Evolutionary conservation across 2,329 filamentous ascomycete species (phyloP), one percentile per base, ranked within the genome.

Genomic region (Fusarium xylarioides): DNA sequence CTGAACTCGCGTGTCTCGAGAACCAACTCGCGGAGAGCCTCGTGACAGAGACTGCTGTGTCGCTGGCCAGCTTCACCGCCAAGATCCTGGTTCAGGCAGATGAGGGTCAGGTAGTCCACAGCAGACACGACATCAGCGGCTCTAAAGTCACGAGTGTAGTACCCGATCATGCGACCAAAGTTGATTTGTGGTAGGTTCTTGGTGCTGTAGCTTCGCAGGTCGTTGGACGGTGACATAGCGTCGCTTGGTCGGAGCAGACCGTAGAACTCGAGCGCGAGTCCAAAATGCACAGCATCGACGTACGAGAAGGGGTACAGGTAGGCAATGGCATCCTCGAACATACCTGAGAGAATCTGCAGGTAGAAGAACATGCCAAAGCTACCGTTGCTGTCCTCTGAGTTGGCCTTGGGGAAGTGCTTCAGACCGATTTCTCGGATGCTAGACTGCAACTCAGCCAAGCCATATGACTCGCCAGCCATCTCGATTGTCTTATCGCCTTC

Each of bases 1-100:
- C 95, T 95, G 82, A 98, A 99, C 80, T 99, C 96, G 74, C 95
- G 91, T 26, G 95, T 97, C 83, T 99, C 96, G n/a, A 99, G 87
- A 32, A 98, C 95, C 63, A 98, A 91, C 82, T 98, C 96, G 40
- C 95, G 93, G 64, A 99, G 86, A 11, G 95, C 95, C 82, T 97
- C 94, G 81, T 98, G 94, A 82, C 95, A 98, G 42, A 98, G 89
- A 53, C 89, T 90, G 59, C 91, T 89, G 80, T 97, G 95, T 47
- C 92, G 91, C 68, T 89, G 90, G 63, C 94, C 95, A 11, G 91
- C 86, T 63, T 93, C 89, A 26, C 92, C 92, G 32, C 88, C 89
- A 47, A 97, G 86, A 80, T 98, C 95, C 55, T 91, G 90, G 80
- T 98, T 98, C 63, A 99, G 89, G 81, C 94, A 97, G 78, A 99